Evolutionary conservation across 2,329 filamentous ascomycete genomes (phyloP).

Genomic region (Alternaria triticina): DNA sequence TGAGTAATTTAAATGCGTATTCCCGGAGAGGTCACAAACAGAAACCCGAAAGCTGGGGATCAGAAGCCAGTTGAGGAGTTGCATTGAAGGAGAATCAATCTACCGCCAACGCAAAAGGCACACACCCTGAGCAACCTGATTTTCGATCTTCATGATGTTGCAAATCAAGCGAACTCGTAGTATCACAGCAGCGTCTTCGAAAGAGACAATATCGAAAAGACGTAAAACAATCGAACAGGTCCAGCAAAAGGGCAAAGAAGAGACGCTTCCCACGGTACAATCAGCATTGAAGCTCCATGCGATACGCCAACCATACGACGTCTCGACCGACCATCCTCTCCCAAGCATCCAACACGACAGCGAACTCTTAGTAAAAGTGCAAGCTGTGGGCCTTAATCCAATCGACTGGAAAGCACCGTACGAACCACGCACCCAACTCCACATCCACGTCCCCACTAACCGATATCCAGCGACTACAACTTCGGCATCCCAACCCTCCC

Average conservation of each 20-base stretch:
- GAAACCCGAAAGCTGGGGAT: background rate
- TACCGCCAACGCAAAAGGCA: background rate
- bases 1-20: background rate
- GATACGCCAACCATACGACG: conserved; percentile 57
- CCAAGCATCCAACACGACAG: conserved; percentile 54
- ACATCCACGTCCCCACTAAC: background rate
- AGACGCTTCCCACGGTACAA: conserved; percentile 43
- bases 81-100: background rate
- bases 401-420: conserved; percentile 79
- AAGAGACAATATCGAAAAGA: background rate
- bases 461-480: conserved; percentile 71
- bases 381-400: conserved; percentile 74
- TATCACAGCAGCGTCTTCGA: background rate
- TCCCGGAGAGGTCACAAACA: background rate
- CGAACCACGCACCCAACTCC: conserved; percentile 53
- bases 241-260: conserved; percentile 8
- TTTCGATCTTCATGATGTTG: background rate
- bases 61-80: background rate
- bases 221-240: conserved; percentile 9
- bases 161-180: background rate
- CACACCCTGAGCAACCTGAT: background rate
- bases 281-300: conserved; percentile 59
- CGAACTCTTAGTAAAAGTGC: conserved; percentile 68
- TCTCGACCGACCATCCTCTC: conserved; percentile 54
- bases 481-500: conserved; percentile 73